These are phyloP conservation scores for Lagenaria siceraria DNA, from an alignment of 306 rosid species.

Conservation along the genomic window DNA sequence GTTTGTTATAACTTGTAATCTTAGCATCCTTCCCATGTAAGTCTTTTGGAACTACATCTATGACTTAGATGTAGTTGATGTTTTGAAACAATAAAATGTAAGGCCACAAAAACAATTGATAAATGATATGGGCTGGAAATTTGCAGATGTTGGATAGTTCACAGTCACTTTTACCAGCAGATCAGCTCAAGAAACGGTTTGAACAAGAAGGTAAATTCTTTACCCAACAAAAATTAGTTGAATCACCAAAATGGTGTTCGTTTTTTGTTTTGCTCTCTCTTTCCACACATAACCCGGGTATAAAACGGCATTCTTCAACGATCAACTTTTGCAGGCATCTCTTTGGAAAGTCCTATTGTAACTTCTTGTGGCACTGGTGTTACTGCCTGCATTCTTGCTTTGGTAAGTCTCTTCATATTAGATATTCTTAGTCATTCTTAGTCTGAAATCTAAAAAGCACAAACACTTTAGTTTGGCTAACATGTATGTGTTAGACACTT, in stretches of 20 bases:
- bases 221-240: neutral
- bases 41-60: neutral
- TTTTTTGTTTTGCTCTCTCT: neutral
- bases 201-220: slow-evolving; percentile 43
- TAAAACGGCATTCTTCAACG: neutral
- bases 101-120: neutral
- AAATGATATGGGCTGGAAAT: neutral
- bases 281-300: neutral
- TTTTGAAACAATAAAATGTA: neutral
- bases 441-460: neutral
- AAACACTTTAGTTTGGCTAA: neutral
- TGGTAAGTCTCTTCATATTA: slow-evolving; percentile 31
- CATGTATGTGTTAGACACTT: neutral
- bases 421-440: neutral
- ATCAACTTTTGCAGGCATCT: slow-evolving; percentile 45
- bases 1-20: neutral
- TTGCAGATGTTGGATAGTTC: slow-evolving; percentile 73
- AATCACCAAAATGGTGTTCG: neutral
- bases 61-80: neutral
- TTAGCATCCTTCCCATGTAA: neutral
- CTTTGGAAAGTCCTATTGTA: slow-evolving; percentile 56
- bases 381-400: slow-evolving; percentile 84
- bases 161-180: slow-evolving; percentile 49
- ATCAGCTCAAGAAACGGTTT: slow-evolving; percentile 58
- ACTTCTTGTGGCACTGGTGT: slow-evolving; percentile 92